Base-by-base conservation (phyloP, 495 filamentous ascomycete species). In the Aspergillus campestris region DNA sequence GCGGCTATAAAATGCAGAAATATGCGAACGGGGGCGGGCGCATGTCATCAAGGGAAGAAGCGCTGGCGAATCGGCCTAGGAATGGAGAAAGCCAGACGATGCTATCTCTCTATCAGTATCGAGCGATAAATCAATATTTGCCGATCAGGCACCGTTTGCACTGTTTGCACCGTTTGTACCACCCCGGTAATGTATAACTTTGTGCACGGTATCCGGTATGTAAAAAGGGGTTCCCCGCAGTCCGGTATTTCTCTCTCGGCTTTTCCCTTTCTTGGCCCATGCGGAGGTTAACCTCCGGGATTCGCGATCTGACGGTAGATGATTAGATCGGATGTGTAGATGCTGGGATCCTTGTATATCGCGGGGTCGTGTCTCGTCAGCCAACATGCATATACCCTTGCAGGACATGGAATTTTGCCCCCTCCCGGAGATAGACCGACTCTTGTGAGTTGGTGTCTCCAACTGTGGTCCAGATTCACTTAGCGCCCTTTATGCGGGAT, bases 101-200 rank as follows among this genome's bases (percentile, higher is more conserved):
- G 34, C 34, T 31, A 38, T 31, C 27, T 28, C 14, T 31, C 39
- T 41, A 32, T 38, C 27, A 44, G 31, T 38, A 47, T 50, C 27
- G 15, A 39, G 40, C 34, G 38, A 52, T 45, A 42, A 45, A 37
- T 37, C 18, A 42, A 28, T 35, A 43, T 40, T 11, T 13, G 36
- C 27, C 30, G n/a, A 34, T 47, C 34, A 24, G 30, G 13, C 3
- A 24, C 9, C 36, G 38, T 54, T 54, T 54, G 51, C 34, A n/a
- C 45, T 32, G 40, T 53, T 53, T 53, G 51, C n/a, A 18, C 3
- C n/a, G 44, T 53, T 53, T 50, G 49, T 34, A 48, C 9, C 2
- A 3, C 15, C n/a, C 13, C 6, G 10, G 18, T 24, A 24, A 24
- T 24, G 18, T 24, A 24, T 24, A 24, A 24, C 18, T 24, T 24